Base-by-base conservation (phyloP, 495 filamentous ascomycete genomes). In the Aspergillus diversus region DNA sequence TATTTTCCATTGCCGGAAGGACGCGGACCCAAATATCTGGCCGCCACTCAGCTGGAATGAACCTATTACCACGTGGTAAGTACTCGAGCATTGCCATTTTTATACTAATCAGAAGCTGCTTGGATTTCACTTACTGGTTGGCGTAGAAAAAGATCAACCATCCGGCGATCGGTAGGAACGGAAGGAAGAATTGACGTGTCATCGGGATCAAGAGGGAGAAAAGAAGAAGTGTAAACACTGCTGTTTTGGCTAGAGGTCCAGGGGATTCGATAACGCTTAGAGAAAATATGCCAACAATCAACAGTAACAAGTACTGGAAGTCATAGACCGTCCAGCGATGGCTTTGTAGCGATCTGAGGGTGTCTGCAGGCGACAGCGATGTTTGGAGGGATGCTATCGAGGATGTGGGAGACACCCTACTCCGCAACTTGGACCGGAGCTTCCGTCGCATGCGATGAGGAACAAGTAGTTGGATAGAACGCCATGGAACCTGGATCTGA, bases 21-120 rank as follows among this genome's bases (percentile, higher is more conserved):
- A 98, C 91, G 61, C 92, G 90, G 60, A 97, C 94, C 90, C 92
- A 97, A 66, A 98, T 97, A 48, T 90, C 89, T 51, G 92, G 92
- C 46, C 94, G 85, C 77, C 90, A 93, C 68, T 92, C 90, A 60
- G 85, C 83, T 9, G 92, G 90, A 65, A 97, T 89, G 76, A 96
- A 97, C 63, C 90, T 93, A 72, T 51, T 65, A 53, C 11, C 35
- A 32, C 39, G 5, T 5, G 3, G 67, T 77, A 49, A 76, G 69
- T 60, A 21, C 39, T 15, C 52, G 43, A n/a, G 33, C 47, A 35
- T 56, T 16, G 5, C 21, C 37, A 2, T 27, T 27, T 27, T 27
- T 27, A 27, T 27, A 27, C 21, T 1, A 2, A 27, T 27, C 21
- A 27, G 2, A 27, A 35, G 43, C 16, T 39, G 33, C 39, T 27